Percentiles rank a stretch among this genome's conserved stretches.
These are phyloP conservation scores for Clarireedia paspali DNA, from an alignment of 2,329 filamentous ascomycete species.

Conservation along the genomic window DNA sequence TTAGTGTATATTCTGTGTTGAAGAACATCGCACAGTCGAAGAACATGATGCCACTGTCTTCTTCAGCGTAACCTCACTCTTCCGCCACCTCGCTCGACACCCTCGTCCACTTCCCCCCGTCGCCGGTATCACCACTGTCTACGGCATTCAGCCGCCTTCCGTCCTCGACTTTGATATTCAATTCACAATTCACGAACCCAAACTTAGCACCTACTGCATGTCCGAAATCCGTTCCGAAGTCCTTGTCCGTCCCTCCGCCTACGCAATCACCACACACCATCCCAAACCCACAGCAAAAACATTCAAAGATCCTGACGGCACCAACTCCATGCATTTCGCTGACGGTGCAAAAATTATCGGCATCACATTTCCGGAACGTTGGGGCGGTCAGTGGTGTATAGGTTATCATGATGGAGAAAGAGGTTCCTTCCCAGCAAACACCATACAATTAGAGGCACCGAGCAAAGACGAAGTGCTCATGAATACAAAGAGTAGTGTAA, in stretches of 20 bases:
- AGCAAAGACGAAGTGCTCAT: slow-evolving; percentile 22
- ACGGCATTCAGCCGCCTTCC: slow-evolving; percentile 18
- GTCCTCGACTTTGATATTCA: slow-evolving; percentile 28
- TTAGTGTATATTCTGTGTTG: slow-evolving; percentile 28
- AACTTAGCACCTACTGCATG: slow-evolving; percentile 16
- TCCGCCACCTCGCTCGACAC: slow-evolving; percentile 27
- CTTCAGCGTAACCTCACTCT: slow-evolving; percentile 24
- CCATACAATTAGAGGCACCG: slow-evolving; percentile 21
- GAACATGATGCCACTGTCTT: slow-evolving; percentile 30
- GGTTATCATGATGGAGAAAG: slow-evolving; percentile 28
- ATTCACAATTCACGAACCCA: slow-evolving; percentile 19
- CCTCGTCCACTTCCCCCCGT: slow-evolving; percentile 24
- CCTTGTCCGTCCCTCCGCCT: slow-evolving; percentile 19
- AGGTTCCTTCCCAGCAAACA: slow-evolving; percentile 23
- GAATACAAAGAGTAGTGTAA: slow-evolving; percentile 20
- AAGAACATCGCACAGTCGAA: slow-evolving; percentile 26
- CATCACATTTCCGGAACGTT: slow-evolving; percentile 25
- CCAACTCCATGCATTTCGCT: slow-evolving; percentile 24
- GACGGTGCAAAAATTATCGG: slow-evolving; percentile 26
- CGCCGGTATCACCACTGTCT: slow-evolving; percentile 22
- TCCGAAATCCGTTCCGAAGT: slow-evolving; percentile 21
- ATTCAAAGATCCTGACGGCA: slow-evolving; percentile 23
- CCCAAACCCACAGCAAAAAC: slow-evolving; percentile 18
- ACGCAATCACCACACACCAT: slow-evolving; percentile 20
- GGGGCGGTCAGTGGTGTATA: slow-evolving; percentile 24